phyloP scores from a whole-genome alignment of 1,284 basidiomycete species.

The Lentinula novae-zelandiae region DNA sequence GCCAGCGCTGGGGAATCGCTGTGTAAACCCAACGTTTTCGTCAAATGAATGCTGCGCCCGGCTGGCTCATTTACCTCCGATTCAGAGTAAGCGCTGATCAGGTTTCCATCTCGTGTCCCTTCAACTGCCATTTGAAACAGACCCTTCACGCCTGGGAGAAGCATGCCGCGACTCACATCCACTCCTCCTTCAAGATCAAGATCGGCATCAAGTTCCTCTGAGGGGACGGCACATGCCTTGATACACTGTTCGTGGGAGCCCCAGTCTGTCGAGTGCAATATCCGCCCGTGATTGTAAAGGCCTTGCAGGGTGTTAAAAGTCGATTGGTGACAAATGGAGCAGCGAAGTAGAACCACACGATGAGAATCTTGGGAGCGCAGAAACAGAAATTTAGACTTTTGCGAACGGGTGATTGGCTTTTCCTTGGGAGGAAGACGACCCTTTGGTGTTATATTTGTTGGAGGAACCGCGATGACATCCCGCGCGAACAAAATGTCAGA shows the following conservation, averaged over 20 bases:
- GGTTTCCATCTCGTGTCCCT: constrained; percentile 12
- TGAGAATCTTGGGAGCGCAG: constrained; percentile 37
- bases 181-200: constrained; percentile 48
- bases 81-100: background rate
- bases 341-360: constrained; percentile 46
- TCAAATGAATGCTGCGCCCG: constrained; percentile 38
- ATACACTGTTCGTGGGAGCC: constrained; percentile 75
- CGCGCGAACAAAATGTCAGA: constrained; percentile 45
- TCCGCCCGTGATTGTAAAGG: constrained; percentile 69
- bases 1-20: constrained; percentile 69
- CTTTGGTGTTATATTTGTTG: constrained; percentile 17
- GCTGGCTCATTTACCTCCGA: background rate
- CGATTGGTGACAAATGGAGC: constrained; percentile 56
- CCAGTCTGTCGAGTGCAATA: constrained; percentile 64
- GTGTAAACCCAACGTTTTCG: constrained; percentile 63
- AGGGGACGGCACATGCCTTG: constrained; percentile 50
- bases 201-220: constrained; percentile 35
- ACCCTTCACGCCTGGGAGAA: constrained; percentile 58
- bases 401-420: constrained; percentile 22
- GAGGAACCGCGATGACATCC: constrained; percentile 27
- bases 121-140: constrained; percentile 72
- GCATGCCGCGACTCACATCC: constrained; percentile 49
- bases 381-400: constrained; percentile 41
- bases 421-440: constrained; percentile 30
- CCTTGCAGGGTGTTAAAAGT: constrained; percentile 75